Evolutionary conservation across 2,329 filamentous ascomycete genomes (phyloP).

Genomic region (Cercospora sp.): DNA sequence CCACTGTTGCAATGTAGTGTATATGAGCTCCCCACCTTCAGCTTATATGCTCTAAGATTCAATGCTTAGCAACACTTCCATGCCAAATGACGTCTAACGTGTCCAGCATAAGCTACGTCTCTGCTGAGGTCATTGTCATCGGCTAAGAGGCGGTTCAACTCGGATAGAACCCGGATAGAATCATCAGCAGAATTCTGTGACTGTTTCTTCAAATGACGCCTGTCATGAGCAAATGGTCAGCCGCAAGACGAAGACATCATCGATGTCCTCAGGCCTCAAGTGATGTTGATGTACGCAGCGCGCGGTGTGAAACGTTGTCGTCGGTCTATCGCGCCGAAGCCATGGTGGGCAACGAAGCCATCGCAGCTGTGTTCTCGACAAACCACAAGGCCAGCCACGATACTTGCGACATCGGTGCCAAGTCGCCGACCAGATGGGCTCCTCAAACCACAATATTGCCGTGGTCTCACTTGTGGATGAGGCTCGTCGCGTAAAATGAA

Average conservation of each 20-base stretch:
- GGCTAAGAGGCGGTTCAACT: neutral
- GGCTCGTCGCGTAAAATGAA: constrained; percentile 6
- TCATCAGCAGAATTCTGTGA: neutral
- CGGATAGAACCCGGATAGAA: constrained; percentile 4
- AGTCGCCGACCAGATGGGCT: neutral
- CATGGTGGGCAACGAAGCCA: neutral
- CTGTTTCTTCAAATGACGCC: neutral
- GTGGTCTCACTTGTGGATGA: neutral
- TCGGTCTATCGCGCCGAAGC: neutral
- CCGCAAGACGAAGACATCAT: neutral
- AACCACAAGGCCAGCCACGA: neutral
- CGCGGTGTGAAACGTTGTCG: neutral
- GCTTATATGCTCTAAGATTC: neutral
- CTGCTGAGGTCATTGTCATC: constrained; percentile 7
- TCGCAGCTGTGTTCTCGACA: neutral
- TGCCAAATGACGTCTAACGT: constrained; percentile 4
- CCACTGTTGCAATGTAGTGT: neutral
- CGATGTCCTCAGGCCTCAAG: neutral
- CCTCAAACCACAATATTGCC: neutral
- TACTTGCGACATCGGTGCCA: neutral
- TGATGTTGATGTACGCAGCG: neutral
- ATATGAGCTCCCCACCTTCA: neutral
- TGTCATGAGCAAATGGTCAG: neutral
- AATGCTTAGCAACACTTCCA: neutral
- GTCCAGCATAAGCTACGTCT: neutral